Percentiles rank a stretch among this genome's conserved stretches.
These are phyloP conservation scores for Plasmodium coatneyi DNA, from an alignment of 169 alveolate species.

Conservation along the genomic window DNA sequence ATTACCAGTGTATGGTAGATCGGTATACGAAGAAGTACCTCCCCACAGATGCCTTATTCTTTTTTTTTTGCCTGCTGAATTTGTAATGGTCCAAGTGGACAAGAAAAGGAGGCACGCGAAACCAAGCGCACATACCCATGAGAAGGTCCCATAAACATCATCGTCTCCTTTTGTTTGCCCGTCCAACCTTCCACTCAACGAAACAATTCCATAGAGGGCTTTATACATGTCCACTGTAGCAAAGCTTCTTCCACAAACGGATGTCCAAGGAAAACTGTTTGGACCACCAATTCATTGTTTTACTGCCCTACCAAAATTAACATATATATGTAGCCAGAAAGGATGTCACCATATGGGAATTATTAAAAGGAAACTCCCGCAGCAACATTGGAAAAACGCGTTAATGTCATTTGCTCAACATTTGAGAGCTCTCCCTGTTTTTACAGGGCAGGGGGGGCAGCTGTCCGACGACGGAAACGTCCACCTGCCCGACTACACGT, in stretches of 20 bases:
- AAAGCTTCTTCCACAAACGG: not conserved
- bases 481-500: not conserved
- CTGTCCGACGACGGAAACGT: not conserved
- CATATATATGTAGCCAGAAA: not conserved
- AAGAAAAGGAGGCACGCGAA: not conserved
- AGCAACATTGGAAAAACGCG: not conserved
- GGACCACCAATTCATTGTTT: not conserved
- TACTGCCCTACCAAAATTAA: not conserved
- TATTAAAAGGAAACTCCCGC: no score
- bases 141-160: not conserved
- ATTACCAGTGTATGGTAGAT: not conserved
- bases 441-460: not conserved
- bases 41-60: not conserved
- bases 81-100: not conserved
- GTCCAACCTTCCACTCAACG: not conserved
- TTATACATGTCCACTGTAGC: not conserved
- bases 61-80: not conserved
- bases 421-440: not conserved
- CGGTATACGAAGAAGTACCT: not conserved
- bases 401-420: not conserved
- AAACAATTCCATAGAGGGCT: not conserved
- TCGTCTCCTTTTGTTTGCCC: not conserved
- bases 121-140: not conserved
- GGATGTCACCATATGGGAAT: not conserved
- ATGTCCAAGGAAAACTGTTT: not conserved